Evolutionary conservation across 352 stramenopile species (phyloP).

Genomic region (Elongisporangium anandrum): DNA sequence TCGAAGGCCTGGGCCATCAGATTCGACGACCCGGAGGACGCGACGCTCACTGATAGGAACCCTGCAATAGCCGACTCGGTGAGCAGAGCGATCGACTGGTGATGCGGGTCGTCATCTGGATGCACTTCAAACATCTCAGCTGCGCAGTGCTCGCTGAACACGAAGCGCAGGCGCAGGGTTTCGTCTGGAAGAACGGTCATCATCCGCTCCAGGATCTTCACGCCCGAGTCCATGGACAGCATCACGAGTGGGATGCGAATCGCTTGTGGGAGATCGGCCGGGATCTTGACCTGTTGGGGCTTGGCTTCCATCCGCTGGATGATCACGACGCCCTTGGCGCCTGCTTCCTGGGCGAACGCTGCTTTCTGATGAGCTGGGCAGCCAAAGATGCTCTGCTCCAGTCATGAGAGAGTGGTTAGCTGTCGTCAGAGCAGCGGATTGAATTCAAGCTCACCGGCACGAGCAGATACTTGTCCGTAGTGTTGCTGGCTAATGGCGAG

Average conservation of each 20-base stretch:
- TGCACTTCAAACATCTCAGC: slow-evolving; percentile 41
- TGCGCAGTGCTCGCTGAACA: slow-evolving; percentile 45
- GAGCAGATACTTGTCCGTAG: slow-evolving; percentile 51
- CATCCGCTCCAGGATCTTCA: slow-evolving; percentile 37
- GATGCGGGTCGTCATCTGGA: slow-evolving; percentile 29
- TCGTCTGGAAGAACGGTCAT: slow-evolving; percentile 18
- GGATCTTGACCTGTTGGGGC: slow-evolving; percentile 44
- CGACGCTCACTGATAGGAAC: slow-evolving; percentile 50
- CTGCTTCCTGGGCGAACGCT: slow-evolving; percentile 45
- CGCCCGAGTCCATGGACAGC: slow-evolving; percentile 58
- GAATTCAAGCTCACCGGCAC: slow-evolving; percentile 29
- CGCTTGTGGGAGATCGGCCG: slow-evolving; percentile 28
- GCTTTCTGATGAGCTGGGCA: slow-evolving; percentile 71
- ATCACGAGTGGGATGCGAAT: slow-evolving; percentile 60
- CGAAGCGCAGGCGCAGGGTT: slow-evolving; percentile 40
- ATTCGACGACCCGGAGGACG: slow-evolving; percentile 27
- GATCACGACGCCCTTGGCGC: slow-evolving; percentile 57
- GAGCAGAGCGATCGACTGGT: slow-evolving; percentile 29
- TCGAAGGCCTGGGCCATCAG: slow-evolving; percentile 34
- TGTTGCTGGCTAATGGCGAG: slow-evolving; percentile 30
- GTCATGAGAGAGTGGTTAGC: neutral
- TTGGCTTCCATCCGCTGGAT: slow-evolving; percentile 52
- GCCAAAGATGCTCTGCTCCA: slow-evolving; percentile 29
- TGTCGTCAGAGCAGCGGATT: neutral
- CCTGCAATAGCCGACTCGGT: slow-evolving; percentile 38